phyloP scores from a whole-genome alignment of 2,329 filamentous ascomycete genomes.

The Dothidotthia symphoricarpi region DNA sequence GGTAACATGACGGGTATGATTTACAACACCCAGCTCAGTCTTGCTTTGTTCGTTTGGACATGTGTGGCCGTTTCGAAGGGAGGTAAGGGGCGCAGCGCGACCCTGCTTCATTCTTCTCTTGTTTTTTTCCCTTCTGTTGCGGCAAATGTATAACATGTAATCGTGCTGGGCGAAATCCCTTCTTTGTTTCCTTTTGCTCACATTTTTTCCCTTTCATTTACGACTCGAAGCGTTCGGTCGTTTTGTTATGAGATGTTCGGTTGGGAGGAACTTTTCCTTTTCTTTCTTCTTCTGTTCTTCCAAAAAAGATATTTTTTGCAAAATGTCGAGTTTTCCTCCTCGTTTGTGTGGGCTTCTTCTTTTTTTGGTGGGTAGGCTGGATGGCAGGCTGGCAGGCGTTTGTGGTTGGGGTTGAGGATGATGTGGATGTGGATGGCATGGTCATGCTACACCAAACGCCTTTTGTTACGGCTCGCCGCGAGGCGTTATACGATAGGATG shows the following conservation, averaged over 20 bases:
- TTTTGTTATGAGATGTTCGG: neutral
- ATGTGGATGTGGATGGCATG: too few species aligned
- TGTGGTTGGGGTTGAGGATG: too few species aligned
- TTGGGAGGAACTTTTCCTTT: neutral
- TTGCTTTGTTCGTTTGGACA: conserved; percentile 12
- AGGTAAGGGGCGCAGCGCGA: conserved; percentile 23
- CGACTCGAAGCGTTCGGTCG: conserved; percentile 21
- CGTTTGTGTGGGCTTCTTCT: too few species aligned
- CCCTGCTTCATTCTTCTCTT: conserved; percentile 15
- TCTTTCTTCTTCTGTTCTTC: neutral
- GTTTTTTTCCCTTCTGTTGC: conserved; percentile 2
- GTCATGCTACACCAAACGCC: too few species aligned
- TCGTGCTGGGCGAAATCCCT: conserved; percentile 11
- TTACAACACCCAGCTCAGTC: conserved; percentile 28
- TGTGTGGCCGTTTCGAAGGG: conserved; percentile 12
- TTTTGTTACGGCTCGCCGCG: too few species aligned
- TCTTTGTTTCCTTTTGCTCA: conserved; percentile 9
- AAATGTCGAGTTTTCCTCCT: too few species aligned
- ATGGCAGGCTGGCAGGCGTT: too few species aligned
- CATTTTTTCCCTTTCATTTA: conserved; percentile 3
- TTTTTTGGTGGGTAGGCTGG: too few species aligned
- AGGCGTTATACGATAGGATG: too few species aligned
- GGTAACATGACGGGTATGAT: conserved; percentile 25
- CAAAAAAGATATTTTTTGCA: conserved; percentile 5
- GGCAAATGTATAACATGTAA: conserved; percentile 39